Conservation (phyloP, 768 basidiomycete species). For the Jaapia argillacea region DNA sequence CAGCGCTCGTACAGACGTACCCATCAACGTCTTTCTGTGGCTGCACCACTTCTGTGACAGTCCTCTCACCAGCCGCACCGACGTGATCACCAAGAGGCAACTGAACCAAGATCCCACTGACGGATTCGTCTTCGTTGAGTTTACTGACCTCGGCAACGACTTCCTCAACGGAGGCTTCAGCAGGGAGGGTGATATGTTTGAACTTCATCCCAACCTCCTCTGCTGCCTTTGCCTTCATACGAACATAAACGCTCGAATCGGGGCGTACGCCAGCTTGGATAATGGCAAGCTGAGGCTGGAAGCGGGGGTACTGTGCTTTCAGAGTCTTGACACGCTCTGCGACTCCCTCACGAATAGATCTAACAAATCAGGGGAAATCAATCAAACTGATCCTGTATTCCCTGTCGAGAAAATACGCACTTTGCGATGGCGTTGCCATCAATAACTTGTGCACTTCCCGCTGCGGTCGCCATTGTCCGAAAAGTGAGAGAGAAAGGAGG, state of each 20-base stretch:
- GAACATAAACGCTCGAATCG: constrained; percentile 87
- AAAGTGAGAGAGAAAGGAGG: too few species aligned
- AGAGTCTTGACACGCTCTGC: constrained; percentile 55
- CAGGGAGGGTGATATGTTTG: constrained; percentile 68
- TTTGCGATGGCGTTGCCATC: constrained; percentile 82
- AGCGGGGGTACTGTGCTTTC: constrained; percentile 69
- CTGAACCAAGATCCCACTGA: constrained; percentile 92
- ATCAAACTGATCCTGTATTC: constrained; percentile 3
- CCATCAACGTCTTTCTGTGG: constrained; percentile 97
- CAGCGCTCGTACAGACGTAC: constrained; percentile 28
- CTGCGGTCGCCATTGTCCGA: background rate
- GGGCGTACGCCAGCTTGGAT: constrained; percentile 90
- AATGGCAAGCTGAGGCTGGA: constrained; percentile 84
- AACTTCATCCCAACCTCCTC: constrained; percentile 88
- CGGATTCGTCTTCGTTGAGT: constrained; percentile 71
- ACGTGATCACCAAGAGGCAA: constrained; percentile 86
- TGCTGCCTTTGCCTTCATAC: constrained; percentile 96
- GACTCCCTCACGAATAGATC: constrained; percentile 73
- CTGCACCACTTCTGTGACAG: constrained; percentile 89
- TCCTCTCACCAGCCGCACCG: constrained; percentile 71
- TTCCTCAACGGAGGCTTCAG: constrained; percentile 59
- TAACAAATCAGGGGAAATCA: constrained; percentile 21
- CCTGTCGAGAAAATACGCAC: constrained; percentile 28
- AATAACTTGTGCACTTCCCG: constrained; percentile 39
- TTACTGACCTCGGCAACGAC: constrained; percentile 69